Conservation (phyloP, 495 filamentous ascomycete genomes). For the Penicillium bovifimosum region DNA sequence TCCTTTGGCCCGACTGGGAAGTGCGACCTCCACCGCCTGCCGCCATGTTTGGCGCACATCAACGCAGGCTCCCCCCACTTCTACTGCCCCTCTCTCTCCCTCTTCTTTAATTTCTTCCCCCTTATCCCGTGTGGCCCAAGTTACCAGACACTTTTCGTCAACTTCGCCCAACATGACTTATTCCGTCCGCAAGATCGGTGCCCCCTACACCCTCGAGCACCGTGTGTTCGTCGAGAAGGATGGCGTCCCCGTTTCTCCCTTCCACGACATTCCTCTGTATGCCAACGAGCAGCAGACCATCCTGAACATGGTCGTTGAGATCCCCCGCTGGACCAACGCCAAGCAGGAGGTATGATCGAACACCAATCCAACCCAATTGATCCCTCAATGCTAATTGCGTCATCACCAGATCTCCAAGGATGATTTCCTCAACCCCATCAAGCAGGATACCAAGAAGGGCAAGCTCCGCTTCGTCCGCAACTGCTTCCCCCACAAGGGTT, state of each 20-base stretch:
- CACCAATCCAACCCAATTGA: neutral
- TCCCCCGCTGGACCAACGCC: constrained; percentile 98
- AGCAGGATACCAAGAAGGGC: constrained; percentile 59
- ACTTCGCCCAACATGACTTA: constrained; percentile 44
- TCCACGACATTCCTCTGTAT: constrained; percentile 97
- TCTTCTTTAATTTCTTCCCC: constrained; percentile 28
- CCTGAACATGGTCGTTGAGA: constrained; percentile 99
- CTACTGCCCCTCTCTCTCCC: constrained; percentile 34
- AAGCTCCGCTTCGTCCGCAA: constrained; percentile 92
- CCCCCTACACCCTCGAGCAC: constrained; percentile 91
- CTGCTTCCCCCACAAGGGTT: constrained; percentile 99
- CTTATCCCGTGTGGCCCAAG: constrained; percentile 30
- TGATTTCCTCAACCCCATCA: constrained; percentile 94
- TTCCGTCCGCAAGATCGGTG: constrained; percentile 77
- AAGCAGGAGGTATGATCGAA: constrained; percentile 78
- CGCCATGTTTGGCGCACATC: constrained; percentile 36
- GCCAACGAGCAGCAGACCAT: constrained; percentile 90
- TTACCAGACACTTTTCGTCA: constrained; percentile 26
- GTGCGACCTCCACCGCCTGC: constrained; percentile 35
- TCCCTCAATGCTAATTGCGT: constrained; percentile 12
- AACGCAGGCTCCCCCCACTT: constrained; percentile 42
- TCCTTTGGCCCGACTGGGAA: constrained; percentile 38
- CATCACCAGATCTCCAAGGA: constrained; percentile 82
- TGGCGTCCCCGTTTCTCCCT: constrained; percentile 87
- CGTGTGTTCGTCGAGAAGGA: constrained; percentile 97